Base-by-base conservation (phyloP, 2,329 filamentous ascomycete genomes). In the Alternaria tenuissima region DNA sequence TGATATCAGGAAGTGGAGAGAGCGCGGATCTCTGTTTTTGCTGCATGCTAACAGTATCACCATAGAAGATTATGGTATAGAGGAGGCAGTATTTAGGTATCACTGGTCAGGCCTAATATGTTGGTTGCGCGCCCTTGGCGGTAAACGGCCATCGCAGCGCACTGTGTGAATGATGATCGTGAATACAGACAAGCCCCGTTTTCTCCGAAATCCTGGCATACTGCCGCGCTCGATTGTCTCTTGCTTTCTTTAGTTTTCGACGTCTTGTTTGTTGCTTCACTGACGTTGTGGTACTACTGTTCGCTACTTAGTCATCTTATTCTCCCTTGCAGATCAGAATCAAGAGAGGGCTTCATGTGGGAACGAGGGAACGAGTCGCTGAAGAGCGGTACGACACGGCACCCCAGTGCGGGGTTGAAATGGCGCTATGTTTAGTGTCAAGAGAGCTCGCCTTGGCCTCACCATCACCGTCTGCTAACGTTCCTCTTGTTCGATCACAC, bases 1-100 rank as follows among this genome's bases (percentile, higher is more conserved):
- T 24, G 4, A 59, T 26, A 5, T 59, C 57, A 18, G 57, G 57
- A 9, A 44, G 7, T n/a, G 57, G 52, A 1, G 44, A 56, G 12
- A 32, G 44, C 2, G 18, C 32, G 1, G 22, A 20, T 38, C 18
- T 54, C 9, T 39, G 30, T 3, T 56, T 26, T 26, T 5, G 44
- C 24, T 59, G 44, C 57, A 59, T 59, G 14, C 20, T 56, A 26
- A 32, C 20, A 11, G 30, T 28, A 20, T 43, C 14, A n/a, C 16
- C 5, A 28, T 34, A 12, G 14, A 44, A 26, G 14, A 4, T 12
- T 5, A 14, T 14, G 39, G 8, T 43, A 5, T 6, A 18, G 9
- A 5, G 24, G 24, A 26, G 6, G 24, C 24, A 26, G 24, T 7
- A 26, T 26, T 8, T 12, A 43, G 20, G 28, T 34, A 43, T 38